Base-by-base conservation (phyloP, 164 flowering plant species). In the Amborella trichopoda region DNA sequence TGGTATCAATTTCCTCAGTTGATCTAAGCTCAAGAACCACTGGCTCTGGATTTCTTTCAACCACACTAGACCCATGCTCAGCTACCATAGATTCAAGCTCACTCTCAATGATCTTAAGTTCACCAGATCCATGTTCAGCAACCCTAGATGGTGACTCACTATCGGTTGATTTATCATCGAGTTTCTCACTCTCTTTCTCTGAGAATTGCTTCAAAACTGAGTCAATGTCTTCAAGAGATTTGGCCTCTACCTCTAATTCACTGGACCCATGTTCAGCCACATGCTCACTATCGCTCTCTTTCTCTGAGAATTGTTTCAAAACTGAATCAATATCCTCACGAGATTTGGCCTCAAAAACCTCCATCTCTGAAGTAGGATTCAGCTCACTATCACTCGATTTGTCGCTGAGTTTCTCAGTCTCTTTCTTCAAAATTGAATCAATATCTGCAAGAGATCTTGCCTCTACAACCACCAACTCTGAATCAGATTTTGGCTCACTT, bases 301-400 rank as follows among this genome's bases (percentile, higher is more conserved):
- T 38, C 22, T 53, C 48, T 2, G 14, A 28, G 24, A 24, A 50
- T 37, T 59, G 21, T 23, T 50, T 42, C 16, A 46, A 48, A n/a
- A 26, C 50, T 4, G 43, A 56, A 37, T 46, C 44, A 40, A 46
- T 37, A 40, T 55, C 66, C 50, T 44, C 63, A 26, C 48, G n/a
- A 3, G 44, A 43, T 8, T 52, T 50, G 40, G 65, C 56, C 48
- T 56, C 65, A 45, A 34, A 23, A 48, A 36, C 49, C 34, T 49
- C 61, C 32, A 32, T 8, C 21, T 47, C 41, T 10, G 40, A 48
- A 23, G n/a, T n/a, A n/a, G n/a, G n/a, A n/a, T n/a, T n/a, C n/a
- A n/a, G n/a, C n/a, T n/a, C n/a, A n/a, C n/a, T n/a, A n/a, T n/a
- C n/a, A n/a, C n/a, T n/a, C n/a, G n/a, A n/a, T n/a, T n/a, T n/a